Evolutionary conservation across 2,329 filamentous ascomycete genomes (phyloP), one percentile per base, ranked within the genome.

Genomic region (Drechslerella dactyloides): DNA sequence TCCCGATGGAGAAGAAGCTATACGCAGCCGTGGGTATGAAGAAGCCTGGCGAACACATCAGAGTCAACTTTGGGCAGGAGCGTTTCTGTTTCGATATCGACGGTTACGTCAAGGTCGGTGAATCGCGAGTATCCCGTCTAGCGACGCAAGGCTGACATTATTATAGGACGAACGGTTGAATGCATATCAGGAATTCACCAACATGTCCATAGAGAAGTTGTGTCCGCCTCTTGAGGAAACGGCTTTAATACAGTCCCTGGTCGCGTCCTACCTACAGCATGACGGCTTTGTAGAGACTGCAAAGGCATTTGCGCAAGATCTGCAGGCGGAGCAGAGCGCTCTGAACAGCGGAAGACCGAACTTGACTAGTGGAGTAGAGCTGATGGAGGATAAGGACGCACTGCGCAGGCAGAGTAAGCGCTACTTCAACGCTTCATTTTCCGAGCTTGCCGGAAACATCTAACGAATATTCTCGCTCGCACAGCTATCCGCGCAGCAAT

Each of bases 231-330:
- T 90, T 73, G 86, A 85, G 72, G 93, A 97, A 79, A 88, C 87
- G 1, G 84, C 89, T 24, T 84, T 97, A 53, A 87, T 96, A 40
- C 92, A 97, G 78, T 86, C 90, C 75, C 82, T 97, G 64, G 87
- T 93, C 78, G 74, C 82, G 74, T 51, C 52, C 80, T 97, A 96
- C 75, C 82, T 99, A 13, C 90, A 93, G 40, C 93, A 97, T 76
- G 94, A 97, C 77, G 94, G 94, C 69, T 97, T 97, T 75, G 89
- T 97, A 6, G 93, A 97, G 75, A 96, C 93, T 0, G 93, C 93
- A 7, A 86, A 88, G 74, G 91, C 91, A 0, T 97, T 99, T 82
- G 87, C 90, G 2, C 84, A 89, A 75, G 93, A 97, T 77, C 87
- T 96, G 24, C 85, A 86, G 60, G 82, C 85, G 15, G 90, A 96